Base-by-base conservation (phyloP, 352 stramenopile genomes). In the Aphanomyces stellatus region DNA sequence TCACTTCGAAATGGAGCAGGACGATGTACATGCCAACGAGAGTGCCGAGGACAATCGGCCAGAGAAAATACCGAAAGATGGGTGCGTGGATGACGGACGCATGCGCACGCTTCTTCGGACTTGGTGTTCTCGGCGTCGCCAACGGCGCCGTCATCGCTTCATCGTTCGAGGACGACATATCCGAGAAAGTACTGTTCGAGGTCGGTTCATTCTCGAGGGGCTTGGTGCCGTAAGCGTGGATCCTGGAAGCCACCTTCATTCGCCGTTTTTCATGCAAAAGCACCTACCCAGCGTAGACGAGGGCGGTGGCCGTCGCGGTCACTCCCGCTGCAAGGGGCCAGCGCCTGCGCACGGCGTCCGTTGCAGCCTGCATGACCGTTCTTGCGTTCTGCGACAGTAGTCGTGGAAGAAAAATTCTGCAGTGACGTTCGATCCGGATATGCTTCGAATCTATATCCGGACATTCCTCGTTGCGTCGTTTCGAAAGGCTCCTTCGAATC, bases 141-240 rank as follows among this genome's bases (percentile, higher is more conserved):
- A 31, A 51, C 27, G 55, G 8, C 1, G 37, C 51, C 55, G 11
- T n/a, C n/a, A n/a, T n/a, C n/a, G n/a, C n/a, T n/a, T n/a, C n/a
- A n/a, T n/a, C n/a, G n/a, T n/a, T n/a, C n/a, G n/a, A n/a, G n/a
- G n/a, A n/a, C n/a, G n/a, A n/a, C n/a, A n/a, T n/a, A n/a, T n/a
- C n/a, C n/a, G n/a, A n/a, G n/a, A n/a, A n/a, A n/a, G n/a, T n/a
- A n/a, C n/a, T n/a, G n/a, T n/a, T n/a, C n/a, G n/a, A n/a, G n/a
- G n/a, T n/a, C n/a, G n/a, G n/a, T n/a, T n/a, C n/a, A n/a, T n/a
- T n/a, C n/a, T n/a, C n/a, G n/a, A n/a, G n/a, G n/a, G n/a, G n/a
- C n/a, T n/a, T n/a, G n/a, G n/a, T n/a, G n/a, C n/a, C 28, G 55
- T 64, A 64, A 2, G 55, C 55, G 13, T 64, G 55, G 22, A 64